Evolutionary conservation across 805 yeast genomes (phyloP).

Genomic region (Tetrapisispora namnaoensis): DNA sequence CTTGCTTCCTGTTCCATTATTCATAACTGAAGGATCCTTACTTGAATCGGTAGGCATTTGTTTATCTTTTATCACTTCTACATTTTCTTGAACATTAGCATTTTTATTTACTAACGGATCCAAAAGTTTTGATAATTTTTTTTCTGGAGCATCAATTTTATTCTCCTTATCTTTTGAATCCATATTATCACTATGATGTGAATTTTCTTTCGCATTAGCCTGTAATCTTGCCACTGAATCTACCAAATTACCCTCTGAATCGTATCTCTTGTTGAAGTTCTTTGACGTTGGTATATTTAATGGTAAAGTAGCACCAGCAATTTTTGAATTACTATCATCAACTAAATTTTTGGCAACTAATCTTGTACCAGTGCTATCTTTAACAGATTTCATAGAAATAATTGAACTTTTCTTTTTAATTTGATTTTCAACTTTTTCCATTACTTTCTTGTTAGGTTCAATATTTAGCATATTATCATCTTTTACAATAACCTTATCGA

Average conservation of each 20-base stretch:
- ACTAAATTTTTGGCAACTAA: background rate
- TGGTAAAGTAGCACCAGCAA: slow-evolving; percentile 28
- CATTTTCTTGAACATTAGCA: background rate
- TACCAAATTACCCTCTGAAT: slow-evolving; percentile 3
- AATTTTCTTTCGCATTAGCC: background rate
- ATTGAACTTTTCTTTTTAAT: background rate
- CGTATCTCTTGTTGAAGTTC: slow-evolving; percentile 16
- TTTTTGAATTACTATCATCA: slow-evolving; percentile 1
- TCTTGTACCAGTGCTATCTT: slow-evolving; percentile 1
- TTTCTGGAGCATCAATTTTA: background rate
- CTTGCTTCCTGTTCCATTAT: background rate
- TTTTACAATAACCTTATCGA: background rate
- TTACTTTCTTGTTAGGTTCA: background rate
- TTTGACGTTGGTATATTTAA: slow-evolving; percentile 25
- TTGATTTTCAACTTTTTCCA: background rate
- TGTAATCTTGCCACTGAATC: background rate
- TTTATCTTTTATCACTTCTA: background rate
- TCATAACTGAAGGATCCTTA: background rate
- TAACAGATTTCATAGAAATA: slow-evolving; percentile 1
- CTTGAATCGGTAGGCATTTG: background rate
- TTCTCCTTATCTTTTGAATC: background rate
- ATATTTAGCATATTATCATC: background rate
- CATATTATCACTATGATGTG: background rate
- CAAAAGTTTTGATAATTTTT: background rate
- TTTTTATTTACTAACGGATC: background rate